phyloP scores from a whole-genome alignment of 768 basidiomycete genomes.

The Lentinula aciculospora region DNA sequence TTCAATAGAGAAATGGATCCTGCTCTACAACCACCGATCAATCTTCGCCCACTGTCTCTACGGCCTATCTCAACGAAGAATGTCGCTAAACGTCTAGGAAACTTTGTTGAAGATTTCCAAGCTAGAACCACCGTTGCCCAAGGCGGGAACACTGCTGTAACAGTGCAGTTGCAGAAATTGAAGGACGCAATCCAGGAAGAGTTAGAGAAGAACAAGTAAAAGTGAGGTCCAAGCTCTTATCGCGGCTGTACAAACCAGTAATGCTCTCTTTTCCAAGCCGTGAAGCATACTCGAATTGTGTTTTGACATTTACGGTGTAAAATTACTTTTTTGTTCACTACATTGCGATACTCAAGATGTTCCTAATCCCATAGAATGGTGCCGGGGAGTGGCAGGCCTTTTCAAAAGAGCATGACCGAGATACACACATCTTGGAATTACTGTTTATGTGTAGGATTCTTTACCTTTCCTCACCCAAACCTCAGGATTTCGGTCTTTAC shows the following conservation, averaged over 20 bases:
- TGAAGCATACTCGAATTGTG: not conserved
- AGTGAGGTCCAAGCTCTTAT: not conserved
- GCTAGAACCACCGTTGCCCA: constrained; percentile 39
- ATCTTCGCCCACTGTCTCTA: constrained; percentile 32
- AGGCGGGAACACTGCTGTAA: constrained; percentile 49
- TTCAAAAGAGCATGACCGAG: too few relatives aligned
- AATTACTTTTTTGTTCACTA: too few relatives aligned
- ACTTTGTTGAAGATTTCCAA: constrained; percentile 46
- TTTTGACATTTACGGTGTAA: too few relatives aligned
- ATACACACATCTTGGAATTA: not conserved
- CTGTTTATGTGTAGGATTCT: not conserved
- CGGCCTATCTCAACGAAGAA: constrained; percentile 32
- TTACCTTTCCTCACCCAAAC: not conserved
- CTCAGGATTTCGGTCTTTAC: not conserved
- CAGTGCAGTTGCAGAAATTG: constrained; percentile 55
- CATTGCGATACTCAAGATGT: too few relatives aligned
- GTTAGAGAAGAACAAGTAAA: not conserved
- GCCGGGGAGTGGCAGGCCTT: too few relatives aligned
- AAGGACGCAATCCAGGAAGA: constrained; percentile 47
- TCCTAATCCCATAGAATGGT: too few relatives aligned
- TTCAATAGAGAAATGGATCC: not conserved
- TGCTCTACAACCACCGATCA: constrained; percentile 12
- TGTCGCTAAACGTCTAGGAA: constrained; percentile 34
- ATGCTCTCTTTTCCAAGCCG: not conserved
- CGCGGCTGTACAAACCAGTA: not conserved